Conservation (phyloP, 2,329 filamentous ascomycete species). For the Epichloe sp. region DNA sequence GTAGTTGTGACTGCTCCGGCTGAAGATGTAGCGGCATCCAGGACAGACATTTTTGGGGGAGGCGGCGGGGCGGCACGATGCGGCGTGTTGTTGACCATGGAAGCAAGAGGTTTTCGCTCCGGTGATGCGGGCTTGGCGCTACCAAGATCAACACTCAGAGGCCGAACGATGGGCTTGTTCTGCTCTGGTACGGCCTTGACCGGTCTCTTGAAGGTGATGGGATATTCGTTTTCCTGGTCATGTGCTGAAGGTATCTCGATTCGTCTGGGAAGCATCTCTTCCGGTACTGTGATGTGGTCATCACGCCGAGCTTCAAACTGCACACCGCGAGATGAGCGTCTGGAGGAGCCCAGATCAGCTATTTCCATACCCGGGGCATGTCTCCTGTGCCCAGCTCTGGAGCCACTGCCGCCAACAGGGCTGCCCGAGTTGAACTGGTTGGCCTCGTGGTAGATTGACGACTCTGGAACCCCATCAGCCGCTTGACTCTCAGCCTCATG, state of each 20-base stretch:
- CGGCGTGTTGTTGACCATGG: constrained; percentile 54
- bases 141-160: constrained; percentile 31
- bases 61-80: constrained; percentile 66
- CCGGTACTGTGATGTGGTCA: constrained; percentile 9
- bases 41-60: constrained; percentile 93
- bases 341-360: constrained; percentile 16
- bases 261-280: constrained; percentile 18
- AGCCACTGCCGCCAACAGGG: constrained; percentile 37
- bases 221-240: constrained; percentile 78
- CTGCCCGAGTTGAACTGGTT: constrained; percentile 43
- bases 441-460: constrained; percentile 31
- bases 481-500: constrained; percentile 31
- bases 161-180: constrained; percentile 42
- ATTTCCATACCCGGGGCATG: constrained; percentile 25
- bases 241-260: constrained; percentile 46
- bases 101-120: constrained; percentile 41
- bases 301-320: constrained; percentile 11
- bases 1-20: constrained; percentile 67
- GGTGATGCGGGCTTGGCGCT: constrained; percentile 31
- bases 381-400: constrained; percentile 28
- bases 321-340: constrained; percentile 17
- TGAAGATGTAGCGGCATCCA: constrained; percentile 79
- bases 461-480: constrained; percentile 24
- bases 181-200: constrained; percentile 39
- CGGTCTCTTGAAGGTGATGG: constrained; percentile 51